Base-by-base conservation (phyloP, 2,329 filamentous ascomycete genomes). In the Verticillium tricorpus region DNA sequence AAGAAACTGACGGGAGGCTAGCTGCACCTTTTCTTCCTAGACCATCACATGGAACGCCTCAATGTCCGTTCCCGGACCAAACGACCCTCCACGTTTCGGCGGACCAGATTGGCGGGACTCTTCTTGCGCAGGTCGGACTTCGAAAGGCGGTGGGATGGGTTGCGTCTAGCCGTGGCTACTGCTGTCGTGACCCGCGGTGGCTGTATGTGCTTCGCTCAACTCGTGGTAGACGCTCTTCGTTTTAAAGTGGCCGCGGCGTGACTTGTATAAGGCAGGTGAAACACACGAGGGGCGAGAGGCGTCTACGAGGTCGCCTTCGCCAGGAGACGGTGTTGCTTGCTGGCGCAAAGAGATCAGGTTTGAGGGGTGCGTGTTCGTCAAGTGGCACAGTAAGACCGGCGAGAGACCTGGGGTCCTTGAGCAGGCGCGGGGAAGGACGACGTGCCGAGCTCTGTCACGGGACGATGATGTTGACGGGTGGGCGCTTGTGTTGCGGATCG, bases 21-120 rank as follows among this genome's bases (percentile, higher is more conserved):
- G 45, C 45, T 73, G 73, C 69, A 75, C 67, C 67, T 63, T 66
- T 69, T 67, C 68, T 67, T 68, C 68, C 70, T 71, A 66, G 67
- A 73, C 71, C 74, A 74, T 78, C 68, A 73, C 73, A 75, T 74
- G 69, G 70, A 72, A 71, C 68, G 66, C 66, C 64, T 63, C 70
- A 65, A 69, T 70, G 72, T 66, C 70, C 69, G 68, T 65, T 70
- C 67, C 69, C 69, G 71, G 71, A 71, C 71, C 60, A 62, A 52
- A 55, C 45, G 60, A 61, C 60, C 62, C 62, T 66, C 64, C 65
- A 65, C 61, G 66, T 64, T 65, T 61, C 65, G 60, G 59, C 50
- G 60, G 61, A 63, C 62, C 60, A 64, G 57, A 60, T 45, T 61
- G 45, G 57, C 62, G 63, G 56, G 58, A 62, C 58, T 60, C 39